Conservation (phyloP, 148 eudicot species). For the Heliamphora exappendiculata region DNA sequence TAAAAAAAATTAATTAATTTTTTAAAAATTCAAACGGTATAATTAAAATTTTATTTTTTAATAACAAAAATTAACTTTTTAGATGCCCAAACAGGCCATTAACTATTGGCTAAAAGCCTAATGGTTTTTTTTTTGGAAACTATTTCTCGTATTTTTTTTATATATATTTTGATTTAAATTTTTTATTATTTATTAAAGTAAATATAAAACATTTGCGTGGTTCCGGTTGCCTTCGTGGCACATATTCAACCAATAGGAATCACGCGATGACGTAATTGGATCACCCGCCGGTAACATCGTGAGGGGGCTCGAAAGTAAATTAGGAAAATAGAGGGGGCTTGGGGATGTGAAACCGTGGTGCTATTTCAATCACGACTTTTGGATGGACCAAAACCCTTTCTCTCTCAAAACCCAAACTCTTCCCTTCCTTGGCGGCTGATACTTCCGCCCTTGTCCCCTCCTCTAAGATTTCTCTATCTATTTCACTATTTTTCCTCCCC, state of each 20-base stretch:
- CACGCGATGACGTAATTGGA: background rate
- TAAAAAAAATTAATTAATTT: no score
- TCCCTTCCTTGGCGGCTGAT: conserved; percentile 31
- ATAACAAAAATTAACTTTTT: no score
- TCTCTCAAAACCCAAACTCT: conserved; percentile 25
- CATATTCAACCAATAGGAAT: background rate
- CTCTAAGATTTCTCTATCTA: conserved; percentile 5
- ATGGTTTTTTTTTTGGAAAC: no score
- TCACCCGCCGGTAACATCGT: background rate
- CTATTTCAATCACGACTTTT: conserved; percentile 45
- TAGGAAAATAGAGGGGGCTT: background rate
- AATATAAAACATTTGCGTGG: background rate
- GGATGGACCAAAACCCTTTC: conserved; percentile 24
- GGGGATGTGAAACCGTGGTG: conserved; percentile 23
- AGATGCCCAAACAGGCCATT: no score
- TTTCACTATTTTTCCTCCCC: conserved; percentile 11
- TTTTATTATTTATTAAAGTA: no score
- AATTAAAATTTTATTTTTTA: no score
- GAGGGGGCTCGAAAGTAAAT: background rate
- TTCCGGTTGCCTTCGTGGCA: background rate
- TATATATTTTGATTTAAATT: no score
- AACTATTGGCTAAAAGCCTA: no score
- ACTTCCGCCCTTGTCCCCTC: background rate
- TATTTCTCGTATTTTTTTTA: no score
- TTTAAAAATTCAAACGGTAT: no score